Conservation (phyloP, 73 alveolate genomes). For the Blepharisma stoltei region DNA sequence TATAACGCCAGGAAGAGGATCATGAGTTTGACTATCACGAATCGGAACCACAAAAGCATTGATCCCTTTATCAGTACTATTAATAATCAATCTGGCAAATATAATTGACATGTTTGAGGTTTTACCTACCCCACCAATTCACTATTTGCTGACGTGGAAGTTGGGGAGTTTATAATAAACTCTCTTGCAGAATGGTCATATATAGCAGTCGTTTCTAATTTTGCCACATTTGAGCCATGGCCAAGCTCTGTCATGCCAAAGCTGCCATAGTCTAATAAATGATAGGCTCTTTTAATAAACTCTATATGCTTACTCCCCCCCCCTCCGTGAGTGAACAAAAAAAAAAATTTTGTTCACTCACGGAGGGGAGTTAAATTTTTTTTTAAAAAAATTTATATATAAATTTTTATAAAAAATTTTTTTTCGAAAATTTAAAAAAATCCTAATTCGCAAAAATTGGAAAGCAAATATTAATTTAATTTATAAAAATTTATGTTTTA, state of each 20-base stretch:
- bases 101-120: conserved; percentile 60
- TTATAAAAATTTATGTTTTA: no score
- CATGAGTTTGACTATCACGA: conserved; percentile 59
- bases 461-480: no score
- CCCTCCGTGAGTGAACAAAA: no score
- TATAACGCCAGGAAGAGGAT: conserved; percentile 63
- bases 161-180: conserved; percentile 74
- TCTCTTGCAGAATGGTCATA: conserved; percentile 59
- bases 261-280: background rate
- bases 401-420: no score
- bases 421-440: no score
- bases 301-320: no score
- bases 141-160: conserved; percentile 58
- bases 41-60: conserved; percentile 72
- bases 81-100: conserved; percentile 59
- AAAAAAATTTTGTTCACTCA: no score
- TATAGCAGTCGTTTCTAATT: conserved; percentile 67
- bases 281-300: background rate
- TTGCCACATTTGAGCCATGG: conserved; percentile 82
- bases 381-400: no score
- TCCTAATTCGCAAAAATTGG: no score
- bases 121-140: conserved; percentile 82
- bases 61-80: conserved; percentile 65
- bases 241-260: conserved; percentile 69
- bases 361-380: no score